Evolutionary conservation across 306 rosid genomes (phyloP).

Genomic region (Corylus avellana): DNA sequence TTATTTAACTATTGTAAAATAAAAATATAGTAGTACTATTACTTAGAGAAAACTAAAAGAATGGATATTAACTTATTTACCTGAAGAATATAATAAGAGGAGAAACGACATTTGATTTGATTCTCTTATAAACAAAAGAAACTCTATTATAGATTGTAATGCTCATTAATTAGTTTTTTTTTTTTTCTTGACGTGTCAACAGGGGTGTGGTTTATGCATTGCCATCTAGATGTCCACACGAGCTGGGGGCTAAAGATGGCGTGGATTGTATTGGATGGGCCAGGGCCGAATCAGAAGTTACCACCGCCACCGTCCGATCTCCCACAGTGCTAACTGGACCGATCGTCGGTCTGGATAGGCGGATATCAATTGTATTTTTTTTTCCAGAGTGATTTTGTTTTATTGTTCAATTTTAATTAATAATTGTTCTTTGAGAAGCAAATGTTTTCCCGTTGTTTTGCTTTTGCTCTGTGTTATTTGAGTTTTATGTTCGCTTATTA

Average conservation of each 20-base stretch:
- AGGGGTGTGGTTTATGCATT: constrained; percentile 96
- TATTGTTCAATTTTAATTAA: constrained; percentile 5
- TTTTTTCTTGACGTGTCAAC: constrained; percentile 21
- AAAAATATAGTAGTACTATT: no score
- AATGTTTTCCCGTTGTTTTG: no score
- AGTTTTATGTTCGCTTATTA: no score
- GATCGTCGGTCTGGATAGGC: constrained; percentile 22
- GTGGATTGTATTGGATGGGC: constrained; percentile 74
- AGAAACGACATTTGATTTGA: no score
- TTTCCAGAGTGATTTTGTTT: neutral
- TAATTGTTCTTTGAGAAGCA: constrained; percentile 27
- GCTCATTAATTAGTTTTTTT: neutral
- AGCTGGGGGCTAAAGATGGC: constrained; percentile 94
- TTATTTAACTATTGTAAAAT: no score
- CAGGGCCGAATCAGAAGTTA: constrained; percentile 62
- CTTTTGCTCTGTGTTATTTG: no score
- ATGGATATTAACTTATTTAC: no score
- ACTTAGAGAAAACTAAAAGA: no score
- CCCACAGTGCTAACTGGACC: constrained; percentile 63
- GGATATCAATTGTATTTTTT: neutral
- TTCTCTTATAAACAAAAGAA: no score
- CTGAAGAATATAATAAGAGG: no score
- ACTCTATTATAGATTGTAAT: neutral
- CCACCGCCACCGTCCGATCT: constrained; percentile 88
- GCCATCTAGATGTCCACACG: constrained; percentile 82